These are phyloP conservation scores for Neurospora sp. DNA, from an alignment of 495 filamentous ascomycete genomes.

Conservation along the genomic window DNA sequence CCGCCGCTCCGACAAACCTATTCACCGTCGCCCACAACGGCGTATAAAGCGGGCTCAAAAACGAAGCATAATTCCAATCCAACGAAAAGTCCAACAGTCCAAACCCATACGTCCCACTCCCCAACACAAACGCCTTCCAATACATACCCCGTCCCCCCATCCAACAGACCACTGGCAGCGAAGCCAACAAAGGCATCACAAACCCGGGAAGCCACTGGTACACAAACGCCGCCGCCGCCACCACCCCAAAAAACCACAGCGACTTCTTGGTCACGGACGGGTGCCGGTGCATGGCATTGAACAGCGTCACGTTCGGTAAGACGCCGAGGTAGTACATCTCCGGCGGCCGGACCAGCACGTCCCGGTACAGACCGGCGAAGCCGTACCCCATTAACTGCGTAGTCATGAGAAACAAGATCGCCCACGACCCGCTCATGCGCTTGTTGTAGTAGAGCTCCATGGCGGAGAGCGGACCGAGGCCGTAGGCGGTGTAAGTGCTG, in stretches of 20 bases:
- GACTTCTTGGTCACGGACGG: not conserved
- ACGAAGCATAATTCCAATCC: not conserved
- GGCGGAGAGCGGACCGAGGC: not conserved
- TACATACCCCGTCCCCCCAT: not conserved
- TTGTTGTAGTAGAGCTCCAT: not conserved
- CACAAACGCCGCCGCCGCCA: not conserved
- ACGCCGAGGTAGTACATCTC: not conserved
- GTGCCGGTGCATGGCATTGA: not conserved
- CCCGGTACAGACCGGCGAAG: not conserved
- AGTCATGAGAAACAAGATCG: not conserved
- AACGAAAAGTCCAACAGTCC: not conserved
- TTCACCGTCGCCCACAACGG: not conserved
- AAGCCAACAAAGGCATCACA: not conserved
- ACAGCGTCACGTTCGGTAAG: not conserved
- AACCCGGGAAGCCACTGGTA: not conserved
- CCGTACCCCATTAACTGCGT: not conserved
- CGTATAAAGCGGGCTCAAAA: not conserved
- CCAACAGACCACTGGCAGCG: not conserved
- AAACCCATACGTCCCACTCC: not conserved
- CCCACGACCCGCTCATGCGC: not conserved
- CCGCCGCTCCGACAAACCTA: not conserved
- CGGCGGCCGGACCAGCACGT: not conserved
- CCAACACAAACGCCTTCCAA: not conserved
- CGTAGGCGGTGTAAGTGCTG: not conserved
- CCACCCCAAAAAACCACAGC: not conserved